Evolutionary conservation across 139 green algal genomes (phyloP).

Genomic region (Tetraselmis chui): DNA sequence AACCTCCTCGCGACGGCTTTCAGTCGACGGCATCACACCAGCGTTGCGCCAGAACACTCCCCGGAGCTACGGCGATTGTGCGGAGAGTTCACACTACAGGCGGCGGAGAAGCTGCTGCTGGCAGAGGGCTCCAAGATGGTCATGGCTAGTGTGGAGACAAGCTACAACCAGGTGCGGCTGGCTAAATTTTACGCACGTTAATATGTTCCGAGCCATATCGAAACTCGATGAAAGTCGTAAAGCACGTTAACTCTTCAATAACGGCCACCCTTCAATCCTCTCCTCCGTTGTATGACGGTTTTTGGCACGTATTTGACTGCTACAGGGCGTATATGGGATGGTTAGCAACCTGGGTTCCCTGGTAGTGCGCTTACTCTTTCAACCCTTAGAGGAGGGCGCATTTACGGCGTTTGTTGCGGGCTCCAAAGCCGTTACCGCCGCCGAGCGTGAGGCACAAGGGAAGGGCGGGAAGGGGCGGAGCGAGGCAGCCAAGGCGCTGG

Average conservation of each 20-base stretch:
- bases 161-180: conserved; percentile 22
- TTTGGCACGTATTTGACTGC: background rate
- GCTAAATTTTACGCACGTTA: no score
- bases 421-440: background rate
- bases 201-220: no score
- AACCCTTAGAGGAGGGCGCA: conserved; percentile 79
- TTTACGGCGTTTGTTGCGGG: conserved; percentile 72
- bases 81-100: conserved; percentile 39
- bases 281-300: background rate
- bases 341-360: conserved; percentile 76
- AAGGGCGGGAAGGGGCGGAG: background rate
- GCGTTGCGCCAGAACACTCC: background rate
- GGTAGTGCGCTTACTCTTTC: conserved; percentile 75
- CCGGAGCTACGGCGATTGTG: conserved; percentile 5
- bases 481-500: conserved; percentile 14
- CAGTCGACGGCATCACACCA: no score
- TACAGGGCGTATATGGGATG: conserved; percentile 80
- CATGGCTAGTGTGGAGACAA: conserved; percentile 34
- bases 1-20: background rate
- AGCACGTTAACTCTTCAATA: no score
- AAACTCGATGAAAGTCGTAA: no score
- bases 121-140: conserved; percentile 74
- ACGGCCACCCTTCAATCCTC: background rate
- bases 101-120: conserved; percentile 71
- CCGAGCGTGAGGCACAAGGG: background rate